Evolutionary conservation across 2,329 filamentous ascomycete species (phyloP).

Genomic region (Penicillium brevicompactum): DNA sequence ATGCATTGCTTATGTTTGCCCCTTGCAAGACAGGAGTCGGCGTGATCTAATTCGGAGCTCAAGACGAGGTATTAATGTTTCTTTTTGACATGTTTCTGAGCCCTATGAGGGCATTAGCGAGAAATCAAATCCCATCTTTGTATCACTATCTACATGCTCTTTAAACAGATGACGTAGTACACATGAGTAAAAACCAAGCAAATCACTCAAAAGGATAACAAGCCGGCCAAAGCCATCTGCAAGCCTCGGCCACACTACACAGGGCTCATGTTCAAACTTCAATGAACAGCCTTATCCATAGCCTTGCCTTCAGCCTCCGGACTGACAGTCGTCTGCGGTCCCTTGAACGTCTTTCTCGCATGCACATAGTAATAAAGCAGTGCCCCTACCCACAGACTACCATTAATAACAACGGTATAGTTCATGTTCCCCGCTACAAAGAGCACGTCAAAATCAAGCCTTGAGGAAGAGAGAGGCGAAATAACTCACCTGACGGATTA

Average conservation of each 20-base stretch:
- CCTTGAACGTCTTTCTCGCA: conserved; percentile 62
- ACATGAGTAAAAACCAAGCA: too few species aligned
- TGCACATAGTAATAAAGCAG: conserved; percentile 58
- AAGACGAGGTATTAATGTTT: neutral
- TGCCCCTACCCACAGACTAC: conserved; percentile 58
- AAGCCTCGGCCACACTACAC: neutral
- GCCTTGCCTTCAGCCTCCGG: conserved; percentile 20
- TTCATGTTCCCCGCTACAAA: conserved; percentile 55
- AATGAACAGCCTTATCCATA: neutral
- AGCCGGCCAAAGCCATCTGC: too few species aligned
- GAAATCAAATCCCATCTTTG: neutral
- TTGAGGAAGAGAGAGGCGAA: neutral
- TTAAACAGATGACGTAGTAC: neutral
- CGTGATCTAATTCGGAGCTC: neutral
- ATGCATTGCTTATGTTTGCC: neutral
- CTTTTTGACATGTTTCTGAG: neutral
- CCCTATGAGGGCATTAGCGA: neutral
- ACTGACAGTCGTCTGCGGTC: conserved; percentile 60
- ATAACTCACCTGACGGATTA: conserved; percentile 47
- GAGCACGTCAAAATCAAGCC: neutral
- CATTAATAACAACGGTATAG: conserved; percentile 63
- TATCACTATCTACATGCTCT: neutral
- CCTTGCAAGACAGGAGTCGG: neutral
- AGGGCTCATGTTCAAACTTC: neutral
- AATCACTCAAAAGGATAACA: too few species aligned